These are phyloP conservation scores for Ogataea allantospora DNA, from an alignment of 805 yeast genomes.

Conservation along the genomic window DNA sequence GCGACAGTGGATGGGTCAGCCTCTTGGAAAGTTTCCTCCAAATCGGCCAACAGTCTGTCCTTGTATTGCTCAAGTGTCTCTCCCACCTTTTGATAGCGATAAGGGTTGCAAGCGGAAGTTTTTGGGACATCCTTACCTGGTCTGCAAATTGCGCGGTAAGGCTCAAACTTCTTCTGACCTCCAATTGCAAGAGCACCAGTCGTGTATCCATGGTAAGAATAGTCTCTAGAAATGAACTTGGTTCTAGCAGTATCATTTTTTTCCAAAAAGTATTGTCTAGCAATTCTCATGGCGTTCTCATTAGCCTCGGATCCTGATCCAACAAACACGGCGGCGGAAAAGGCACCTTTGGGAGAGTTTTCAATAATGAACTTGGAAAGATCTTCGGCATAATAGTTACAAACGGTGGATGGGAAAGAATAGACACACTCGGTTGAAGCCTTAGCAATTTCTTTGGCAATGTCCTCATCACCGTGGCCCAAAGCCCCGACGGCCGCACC, in stretches of 20 bases:
- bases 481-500: constrained; percentile 55
- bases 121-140: constrained; percentile 23
- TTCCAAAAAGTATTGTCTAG: constrained; percentile 47
- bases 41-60: constrained; percentile 34
- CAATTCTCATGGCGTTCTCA: constrained; percentile 75
- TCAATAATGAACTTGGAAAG: constrained; percentile 44
- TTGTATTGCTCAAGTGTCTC: constrained; percentile 39
- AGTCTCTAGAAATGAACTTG: constrained; percentile 43
- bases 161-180: constrained; percentile 36
- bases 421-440: constrained; percentile 38
- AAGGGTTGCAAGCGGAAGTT: constrained; percentile 32
- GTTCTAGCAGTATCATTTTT: constrained; percentile 40
- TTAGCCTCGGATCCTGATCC: constrained; percentile 81
- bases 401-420: constrained; percentile 35
- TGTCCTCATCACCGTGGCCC: constrained; percentile 43
- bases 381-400: constrained; percentile 42
- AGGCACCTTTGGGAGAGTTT: constrained; percentile 39
- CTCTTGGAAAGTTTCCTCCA: constrained; percentile 39
- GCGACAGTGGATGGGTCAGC: constrained; percentile 43
- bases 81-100: constrained; percentile 30
- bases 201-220: constrained; percentile 51
- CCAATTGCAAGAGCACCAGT: constrained; percentile 45
- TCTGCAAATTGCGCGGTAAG: constrained; percentile 29
- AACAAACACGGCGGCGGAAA: constrained; percentile 45
- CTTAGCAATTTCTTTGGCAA: constrained; percentile 38